Evolutionary conservation across 208 protist genomes (phyloP).

Genomic region (Herpetomonas muscarum): DNA sequence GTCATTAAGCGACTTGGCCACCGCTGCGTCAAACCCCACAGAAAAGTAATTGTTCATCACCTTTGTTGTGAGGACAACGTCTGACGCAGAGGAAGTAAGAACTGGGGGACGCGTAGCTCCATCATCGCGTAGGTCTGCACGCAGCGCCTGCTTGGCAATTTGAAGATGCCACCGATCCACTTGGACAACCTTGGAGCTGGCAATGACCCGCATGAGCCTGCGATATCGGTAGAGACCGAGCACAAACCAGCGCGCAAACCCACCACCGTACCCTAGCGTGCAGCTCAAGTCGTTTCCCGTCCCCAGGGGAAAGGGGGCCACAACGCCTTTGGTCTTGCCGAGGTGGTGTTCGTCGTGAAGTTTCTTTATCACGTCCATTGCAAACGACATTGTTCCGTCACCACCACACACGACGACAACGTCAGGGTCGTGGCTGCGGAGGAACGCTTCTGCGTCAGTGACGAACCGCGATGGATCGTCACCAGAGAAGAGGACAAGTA

Average conservation of each 20-base stretch:
- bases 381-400: slow-evolving; percentile 56
- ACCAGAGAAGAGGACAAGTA: slow-evolving; percentile 32
- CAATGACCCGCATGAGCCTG: slow-evolving; percentile 17
- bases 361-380: slow-evolving; percentile 36
- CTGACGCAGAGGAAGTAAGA: not conserved
- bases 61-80: not conserved
- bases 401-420: slow-evolving; percentile 56
- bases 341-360: slow-evolving; percentile 18
- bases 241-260: slow-evolving; percentile 44
- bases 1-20: slow-evolving; percentile 30
- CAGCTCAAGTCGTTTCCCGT: slow-evolving; percentile 68
- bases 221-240: slow-evolving; percentile 30
- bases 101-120: too few relatives aligned
- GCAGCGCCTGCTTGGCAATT: slow-evolving; percentile 9
- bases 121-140: too few relatives aligned
- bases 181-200: slow-evolving; percentile 15
- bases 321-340: slow-evolving; percentile 8
- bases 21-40: slow-evolving; percentile 54
- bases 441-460: slow-evolving; percentile 17
- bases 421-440: slow-evolving; percentile 17
- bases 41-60: slow-evolving; percentile 74
- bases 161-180: slow-evolving; percentile 40
- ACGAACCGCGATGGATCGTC: slow-evolving; percentile 12
- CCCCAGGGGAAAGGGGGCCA: slow-evolving; percentile 60
- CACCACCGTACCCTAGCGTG: slow-evolving; percentile 55